Percentiles rank a stretch among this genome's conserved stretches.
Conservation (phyloP, 768 basidiomycete species). For the Auricularia heimuer region DNA sequence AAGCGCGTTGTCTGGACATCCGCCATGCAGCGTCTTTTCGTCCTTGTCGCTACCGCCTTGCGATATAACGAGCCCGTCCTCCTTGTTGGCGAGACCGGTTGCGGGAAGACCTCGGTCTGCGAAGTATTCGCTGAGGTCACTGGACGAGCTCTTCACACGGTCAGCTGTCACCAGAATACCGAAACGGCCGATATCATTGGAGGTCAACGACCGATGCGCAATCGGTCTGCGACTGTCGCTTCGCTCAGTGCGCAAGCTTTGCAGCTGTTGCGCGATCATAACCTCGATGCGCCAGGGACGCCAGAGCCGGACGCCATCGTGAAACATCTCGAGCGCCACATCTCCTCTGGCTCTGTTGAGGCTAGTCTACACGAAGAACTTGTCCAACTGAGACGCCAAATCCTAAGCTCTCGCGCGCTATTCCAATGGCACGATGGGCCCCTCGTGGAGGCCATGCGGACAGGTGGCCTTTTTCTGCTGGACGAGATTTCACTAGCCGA, state of each 20-base stretch:
- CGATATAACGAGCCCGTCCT: slow-evolving; percentile 89
- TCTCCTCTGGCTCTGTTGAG: slow-evolving; percentile 14
- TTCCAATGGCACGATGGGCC: slow-evolving; percentile 98
- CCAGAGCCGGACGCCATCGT: slow-evolving; percentile 6
- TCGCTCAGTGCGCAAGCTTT: slow-evolving; percentile 24
- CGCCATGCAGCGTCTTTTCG: slow-evolving; percentile 85
- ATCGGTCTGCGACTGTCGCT: slow-evolving; percentile 47
- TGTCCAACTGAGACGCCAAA: slow-evolving; percentile 27
- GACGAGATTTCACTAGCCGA: slow-evolving; percentile 98
- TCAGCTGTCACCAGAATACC: slow-evolving; percentile 97
- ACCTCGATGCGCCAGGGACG: not conserved
- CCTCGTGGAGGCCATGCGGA: slow-evolving; percentile 83
- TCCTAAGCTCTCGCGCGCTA: slow-evolving; percentile 49
- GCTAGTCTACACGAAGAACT: slow-evolving; percentile 22
- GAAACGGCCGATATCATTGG: slow-evolving; percentile 97
- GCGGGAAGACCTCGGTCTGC: slow-evolving; percentile 95
- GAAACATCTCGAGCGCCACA: slow-evolving; percentile 8
- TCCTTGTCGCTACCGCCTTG: slow-evolving; percentile 74
- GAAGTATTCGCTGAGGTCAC: slow-evolving; percentile 72
- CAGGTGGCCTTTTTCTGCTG: slow-evolving; percentile 77
- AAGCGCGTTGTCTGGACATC: slow-evolving; percentile 75
- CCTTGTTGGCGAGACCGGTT: slow-evolving; percentile 94
- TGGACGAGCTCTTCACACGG: slow-evolving; percentile 48
- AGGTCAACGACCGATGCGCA: slow-evolving; percentile 80
- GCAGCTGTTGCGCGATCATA: slow-evolving; percentile 14